These are phyloP conservation scores for Phtheirospermum japonicum DNA, from an alignment of 257 asterid species.

Conservation along the genomic window DNA sequence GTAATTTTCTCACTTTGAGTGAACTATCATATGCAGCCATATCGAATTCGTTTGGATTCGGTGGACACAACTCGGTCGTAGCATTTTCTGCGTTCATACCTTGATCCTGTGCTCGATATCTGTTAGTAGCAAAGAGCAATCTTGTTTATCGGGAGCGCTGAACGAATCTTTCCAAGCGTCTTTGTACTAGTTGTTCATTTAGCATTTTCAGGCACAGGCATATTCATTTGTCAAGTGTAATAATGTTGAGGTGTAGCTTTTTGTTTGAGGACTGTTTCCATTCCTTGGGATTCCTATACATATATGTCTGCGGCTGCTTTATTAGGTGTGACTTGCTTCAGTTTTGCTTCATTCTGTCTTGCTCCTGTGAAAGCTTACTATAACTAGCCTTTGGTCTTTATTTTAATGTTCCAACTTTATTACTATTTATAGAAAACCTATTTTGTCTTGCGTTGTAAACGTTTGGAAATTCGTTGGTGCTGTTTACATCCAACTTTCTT, in stretches of 20 bases:
- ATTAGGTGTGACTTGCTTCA: conserved; percentile 27
- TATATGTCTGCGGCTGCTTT: conserved; percentile 27
- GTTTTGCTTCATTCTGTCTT: conserved; percentile 25
- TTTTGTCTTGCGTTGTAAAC: too few relatives aligned
- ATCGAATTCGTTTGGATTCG: conserved; percentile 83
- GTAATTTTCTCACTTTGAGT: not conserved
- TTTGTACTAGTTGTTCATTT: conserved; percentile 14
- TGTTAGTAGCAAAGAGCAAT: conserved; percentile 20
- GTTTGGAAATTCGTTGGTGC: too few relatives aligned
- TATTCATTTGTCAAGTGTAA: conserved; percentile 28
- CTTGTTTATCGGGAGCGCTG: not conserved
- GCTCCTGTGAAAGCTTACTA: not conserved
- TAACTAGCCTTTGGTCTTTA: not conserved
- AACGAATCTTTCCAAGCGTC: not conserved
- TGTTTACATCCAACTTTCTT: too few relatives aligned
- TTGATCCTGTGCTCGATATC: conserved; percentile 24
- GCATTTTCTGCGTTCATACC: conserved; percentile 65
- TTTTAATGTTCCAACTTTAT: conserved; percentile 17
- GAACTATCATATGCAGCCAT: conserved; percentile 52
- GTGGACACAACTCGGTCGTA: conserved; percentile 89
- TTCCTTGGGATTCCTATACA: not conserved
- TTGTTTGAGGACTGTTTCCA: conserved; percentile 26
- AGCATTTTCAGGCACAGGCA: conserved; percentile 19
- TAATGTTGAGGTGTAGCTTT: conserved; percentile 33
- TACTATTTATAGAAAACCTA: too few relatives aligned